Percentiles rank a stretch among this genome's conserved stretches.
These are phyloP conservation scores for Lentinula detonsa DNA, from an alignment of 768 basidiomycete genomes.

Conservation along the genomic window DNA sequence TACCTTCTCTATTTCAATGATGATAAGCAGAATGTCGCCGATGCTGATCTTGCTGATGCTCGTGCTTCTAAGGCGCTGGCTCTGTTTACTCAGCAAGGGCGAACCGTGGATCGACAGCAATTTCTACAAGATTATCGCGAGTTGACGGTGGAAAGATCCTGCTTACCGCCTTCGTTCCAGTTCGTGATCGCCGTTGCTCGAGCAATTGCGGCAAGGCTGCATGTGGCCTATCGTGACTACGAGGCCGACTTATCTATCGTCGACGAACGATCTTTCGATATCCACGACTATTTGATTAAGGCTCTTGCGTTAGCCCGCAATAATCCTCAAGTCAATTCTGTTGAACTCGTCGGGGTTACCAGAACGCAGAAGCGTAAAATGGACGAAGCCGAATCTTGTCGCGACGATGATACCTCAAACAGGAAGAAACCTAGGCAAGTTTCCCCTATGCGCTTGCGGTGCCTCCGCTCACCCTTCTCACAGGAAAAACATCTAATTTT, in stretches of 20 bases:
- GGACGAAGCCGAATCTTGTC: not conserved
- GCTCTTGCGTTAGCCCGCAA: not conserved
- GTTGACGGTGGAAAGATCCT: not conserved
- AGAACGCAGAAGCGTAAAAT: not conserved
- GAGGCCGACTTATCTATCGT: not conserved
- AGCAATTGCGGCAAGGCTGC: not conserved
- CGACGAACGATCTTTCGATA: not conserved
- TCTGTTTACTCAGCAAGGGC: not conserved
- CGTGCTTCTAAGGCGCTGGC: not conserved
- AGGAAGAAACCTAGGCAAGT: not conserved
- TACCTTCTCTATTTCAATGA: not conserved
- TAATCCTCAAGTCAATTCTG: not conserved
- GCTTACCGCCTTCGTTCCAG: not conserved
- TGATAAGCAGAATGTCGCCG: not conserved
- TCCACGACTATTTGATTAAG: not conserved
- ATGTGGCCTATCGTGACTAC: not conserved
- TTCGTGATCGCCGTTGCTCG: not conserved
- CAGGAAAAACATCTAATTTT: no score
- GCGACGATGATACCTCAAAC: not conserved
- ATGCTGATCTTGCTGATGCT: not conserved
- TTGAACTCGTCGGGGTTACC: not conserved
- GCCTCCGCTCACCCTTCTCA: no score
- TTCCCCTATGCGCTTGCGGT: no score
- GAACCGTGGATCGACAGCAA: not conserved
- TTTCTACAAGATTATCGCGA: not conserved